Evolutionary conservation across 805 yeast genomes (phyloP), one percentile per base, ranked within the genome.

Genomic region (Wickerhamomyces canadensis): DNA sequence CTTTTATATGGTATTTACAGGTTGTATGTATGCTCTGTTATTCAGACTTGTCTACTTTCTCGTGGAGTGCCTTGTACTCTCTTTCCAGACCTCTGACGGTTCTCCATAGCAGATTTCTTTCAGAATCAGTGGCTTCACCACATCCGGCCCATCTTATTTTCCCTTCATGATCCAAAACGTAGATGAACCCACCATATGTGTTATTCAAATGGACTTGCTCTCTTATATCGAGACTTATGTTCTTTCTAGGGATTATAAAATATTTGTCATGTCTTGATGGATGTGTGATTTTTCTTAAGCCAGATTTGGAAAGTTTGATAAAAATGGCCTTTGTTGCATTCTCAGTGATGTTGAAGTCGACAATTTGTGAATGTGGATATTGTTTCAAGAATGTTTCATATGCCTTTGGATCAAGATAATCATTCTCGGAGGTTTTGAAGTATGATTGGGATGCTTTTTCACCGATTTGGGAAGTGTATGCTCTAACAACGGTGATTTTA

Each of bases 111-210:
- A 75, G 62, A 14, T 65, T 65, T 33, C 65, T 62, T 48, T 93
- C 98, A 24, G 72, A 71, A n/a, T 71, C 76, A 13, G 70, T 68
- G 2, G 95, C 82, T 27, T 72, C 74, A 2, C 98, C 98, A 48
- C 94, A 77, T 4, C 87, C 84, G 18, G 87, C 88, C 98, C 98
- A 91, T 49, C 98, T 68, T 37, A 93, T 81, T 50, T 74, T 80
- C 35, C 82, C 80, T 12, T 77, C 65, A 13, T 67, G 67, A 54
- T 93, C 98, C 25, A 93, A 71, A 5, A 91, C 64, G 46, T 87
- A 82, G 10, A 88, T 65, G 54, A 85, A 88, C 0, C 98, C 98
- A 3, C 94, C 76, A 49, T 82, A 84, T 17, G 76, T 71, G 55
- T 91, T 91, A 38, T 78, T 80, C 47, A 88, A 74, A 34, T 74